Percentiles rank a stretch among this genome's conserved stretches.
Evolutionary conservation across 345 rosid genomes (phyloP).

Genomic region (Gynandropsis gynandra): DNA sequence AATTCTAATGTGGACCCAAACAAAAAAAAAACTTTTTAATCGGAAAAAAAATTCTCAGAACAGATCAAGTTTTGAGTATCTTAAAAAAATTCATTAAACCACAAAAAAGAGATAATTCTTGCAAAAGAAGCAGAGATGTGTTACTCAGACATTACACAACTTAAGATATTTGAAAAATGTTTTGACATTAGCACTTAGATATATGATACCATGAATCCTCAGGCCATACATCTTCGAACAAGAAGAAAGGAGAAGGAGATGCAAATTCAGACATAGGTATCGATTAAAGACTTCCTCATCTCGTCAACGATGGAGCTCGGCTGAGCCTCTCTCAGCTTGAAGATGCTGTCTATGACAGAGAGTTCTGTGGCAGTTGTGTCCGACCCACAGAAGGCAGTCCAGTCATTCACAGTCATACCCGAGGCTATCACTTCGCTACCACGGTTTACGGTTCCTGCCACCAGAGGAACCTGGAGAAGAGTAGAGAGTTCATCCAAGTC

Average conservation of each 20-base stretch:
- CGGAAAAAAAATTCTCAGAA: too few species aligned
- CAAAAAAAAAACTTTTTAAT: too few species aligned
- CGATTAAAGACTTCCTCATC: slow-evolving; percentile 89
- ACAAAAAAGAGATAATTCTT: slow-evolving; percentile 10
- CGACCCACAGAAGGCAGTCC: slow-evolving; percentile 84
- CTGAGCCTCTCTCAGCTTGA: slow-evolving; percentile 89
- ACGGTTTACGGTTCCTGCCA: slow-evolving; percentile 80
- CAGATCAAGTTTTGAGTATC: too few species aligned
- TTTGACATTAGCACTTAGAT: slow-evolving; percentile 6
- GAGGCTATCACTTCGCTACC: slow-evolving; percentile 83
- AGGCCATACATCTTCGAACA: background rate
- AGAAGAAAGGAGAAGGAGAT: too few species aligned
- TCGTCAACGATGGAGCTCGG: slow-evolving; percentile 75
- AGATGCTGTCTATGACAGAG: slow-evolving; percentile 79
- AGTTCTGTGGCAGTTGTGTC: slow-evolving; percentile 93
- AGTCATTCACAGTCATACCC: slow-evolving; percentile 82
- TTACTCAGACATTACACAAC: background rate
- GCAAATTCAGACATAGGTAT: slow-evolving; percentile 59
- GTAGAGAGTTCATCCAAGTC: slow-evolving; percentile 93
- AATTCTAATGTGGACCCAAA: slow-evolving; percentile 14
- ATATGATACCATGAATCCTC: slow-evolving; percentile 12
- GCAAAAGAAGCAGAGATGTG: slow-evolving; percentile 16
- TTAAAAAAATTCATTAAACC: background rate
- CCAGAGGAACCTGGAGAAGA: slow-evolving; percentile 70
- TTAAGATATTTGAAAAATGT: background rate